Percentiles rank a stretch among this genome's conserved stretches.
Conservation (phyloP, 768 basidiomycete genomes). For the Suillus decipiens region DNA sequence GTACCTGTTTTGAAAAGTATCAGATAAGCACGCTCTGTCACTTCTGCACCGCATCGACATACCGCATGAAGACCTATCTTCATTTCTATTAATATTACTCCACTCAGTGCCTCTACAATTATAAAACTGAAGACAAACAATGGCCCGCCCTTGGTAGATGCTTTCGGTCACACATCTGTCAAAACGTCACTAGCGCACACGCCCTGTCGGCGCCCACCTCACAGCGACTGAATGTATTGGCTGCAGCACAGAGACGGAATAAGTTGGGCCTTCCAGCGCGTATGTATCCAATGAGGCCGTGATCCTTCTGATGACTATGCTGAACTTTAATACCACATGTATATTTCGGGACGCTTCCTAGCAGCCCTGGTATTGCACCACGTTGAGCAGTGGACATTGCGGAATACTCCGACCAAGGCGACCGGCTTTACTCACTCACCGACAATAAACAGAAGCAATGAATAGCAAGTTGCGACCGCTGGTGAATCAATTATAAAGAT, state of each 20-base stretch:
- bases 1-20: neutral
- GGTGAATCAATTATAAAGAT: neutral
- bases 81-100: neutral
- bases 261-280: neutral
- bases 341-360: neutral
- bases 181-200: neutral
- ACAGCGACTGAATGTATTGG: neutral
- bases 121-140: neutral
- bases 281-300: neutral
- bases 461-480: neutral
- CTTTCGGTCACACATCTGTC: neutral
- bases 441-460: too few species aligned
- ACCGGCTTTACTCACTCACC: too few species aligned
- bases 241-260: neutral
- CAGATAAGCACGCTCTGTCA: neutral
- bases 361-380: neutral
- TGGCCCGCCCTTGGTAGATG: neutral
- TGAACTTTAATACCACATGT: neutral
- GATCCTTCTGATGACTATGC: neutral
- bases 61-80: neutral
- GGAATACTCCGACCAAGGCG: neutral
- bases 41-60: neutral
- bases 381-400: neutral
- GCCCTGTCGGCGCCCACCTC: neutral
- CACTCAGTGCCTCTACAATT: neutral